phyloP scores from a whole-genome alignment of 345 rosid genomes.

The Mercurialis annua region DNA sequence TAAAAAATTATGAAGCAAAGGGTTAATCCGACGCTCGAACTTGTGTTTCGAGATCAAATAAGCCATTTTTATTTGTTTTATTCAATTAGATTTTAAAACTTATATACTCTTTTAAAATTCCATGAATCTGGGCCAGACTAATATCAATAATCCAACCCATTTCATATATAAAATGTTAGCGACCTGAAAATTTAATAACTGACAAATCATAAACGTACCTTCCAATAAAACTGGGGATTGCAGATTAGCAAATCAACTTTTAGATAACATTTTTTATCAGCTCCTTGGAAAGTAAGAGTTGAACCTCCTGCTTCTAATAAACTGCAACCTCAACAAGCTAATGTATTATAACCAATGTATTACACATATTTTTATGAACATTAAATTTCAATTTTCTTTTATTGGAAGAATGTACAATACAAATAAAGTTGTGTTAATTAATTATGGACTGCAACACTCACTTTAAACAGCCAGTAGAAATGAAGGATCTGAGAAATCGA shows the following conservation, averaged over 20 bases:
- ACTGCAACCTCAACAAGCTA: constrained; percentile 24
- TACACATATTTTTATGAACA: background rate
- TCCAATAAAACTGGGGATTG: constrained; percentile 81
- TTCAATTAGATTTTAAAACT: too few species aligned
- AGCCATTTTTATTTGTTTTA: too few species aligned
- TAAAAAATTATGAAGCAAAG: too few species aligned
- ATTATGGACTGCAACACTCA: constrained; percentile 31
- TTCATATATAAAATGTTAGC: background rate
- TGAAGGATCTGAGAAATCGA: constrained; percentile 59
- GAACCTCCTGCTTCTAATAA: constrained; percentile 83
- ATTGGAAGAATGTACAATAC: too few species aligned
- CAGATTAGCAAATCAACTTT: constrained; percentile 53
- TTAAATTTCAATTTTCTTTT: too few species aligned
- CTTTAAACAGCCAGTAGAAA: constrained; percentile 62
- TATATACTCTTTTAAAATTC: too few species aligned
- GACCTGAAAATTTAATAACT: too few species aligned
- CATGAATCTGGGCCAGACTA: too few species aligned
- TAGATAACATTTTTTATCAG: constrained; percentile 33
- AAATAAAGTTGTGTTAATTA: background rate
- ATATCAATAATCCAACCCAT: background rate
- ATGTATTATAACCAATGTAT: background rate
- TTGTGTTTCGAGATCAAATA: too few species aligned
- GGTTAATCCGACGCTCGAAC: too few species aligned
- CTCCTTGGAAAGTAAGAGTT: constrained; percentile 61
- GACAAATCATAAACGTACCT: too few species aligned